Evolutionary conservation across 768 basidiomycete species (phyloP).

Genomic region (Tephrocybe sp.): DNA sequence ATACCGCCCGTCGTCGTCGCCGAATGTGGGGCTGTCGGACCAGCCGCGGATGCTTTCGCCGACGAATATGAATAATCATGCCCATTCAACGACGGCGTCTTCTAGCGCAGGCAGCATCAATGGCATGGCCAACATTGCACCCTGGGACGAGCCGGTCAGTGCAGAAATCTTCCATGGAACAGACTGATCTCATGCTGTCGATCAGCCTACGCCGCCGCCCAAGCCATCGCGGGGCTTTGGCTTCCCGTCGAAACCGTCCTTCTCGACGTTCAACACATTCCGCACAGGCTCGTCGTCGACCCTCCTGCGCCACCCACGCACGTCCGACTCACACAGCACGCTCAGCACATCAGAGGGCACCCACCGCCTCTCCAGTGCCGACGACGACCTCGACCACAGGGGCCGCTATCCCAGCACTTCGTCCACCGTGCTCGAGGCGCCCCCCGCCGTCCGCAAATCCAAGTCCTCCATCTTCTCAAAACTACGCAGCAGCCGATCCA

Average conservation of each 20-base stretch:
- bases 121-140: constrained; percentile 8
- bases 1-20: constrained; percentile 8
- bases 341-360: constrained; percentile 30
- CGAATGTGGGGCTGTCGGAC: constrained; percentile 8
- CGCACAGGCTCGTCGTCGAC: constrained; percentile 31
- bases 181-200: neutral
- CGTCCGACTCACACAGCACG: constrained; percentile 35
- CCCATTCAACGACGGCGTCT: constrained; percentile 9
- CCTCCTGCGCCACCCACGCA: constrained; percentile 32
- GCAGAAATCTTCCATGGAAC: neutral
- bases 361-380: constrained; percentile 29
- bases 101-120: constrained; percentile 1
- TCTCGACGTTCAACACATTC: constrained; percentile 26
- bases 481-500: constrained; percentile 41
- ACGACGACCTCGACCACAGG: constrained; percentile 25
- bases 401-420: constrained; percentile 27
- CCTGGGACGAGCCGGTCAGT: constrained; percentile 21
- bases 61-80: neutral
- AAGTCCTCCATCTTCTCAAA: constrained; percentile 50
- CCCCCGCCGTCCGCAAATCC: constrained; percentile 35
- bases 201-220: constrained; percentile 44
- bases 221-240: constrained; percentile 38
- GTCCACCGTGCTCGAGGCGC: constrained; percentile 15
- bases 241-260: constrained; percentile 39
- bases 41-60: constrained; percentile 9